Evolutionary conservation across 2,329 filamentous ascomycete genomes (phyloP).

Genomic region (Ilyonectria sp.): DNA sequence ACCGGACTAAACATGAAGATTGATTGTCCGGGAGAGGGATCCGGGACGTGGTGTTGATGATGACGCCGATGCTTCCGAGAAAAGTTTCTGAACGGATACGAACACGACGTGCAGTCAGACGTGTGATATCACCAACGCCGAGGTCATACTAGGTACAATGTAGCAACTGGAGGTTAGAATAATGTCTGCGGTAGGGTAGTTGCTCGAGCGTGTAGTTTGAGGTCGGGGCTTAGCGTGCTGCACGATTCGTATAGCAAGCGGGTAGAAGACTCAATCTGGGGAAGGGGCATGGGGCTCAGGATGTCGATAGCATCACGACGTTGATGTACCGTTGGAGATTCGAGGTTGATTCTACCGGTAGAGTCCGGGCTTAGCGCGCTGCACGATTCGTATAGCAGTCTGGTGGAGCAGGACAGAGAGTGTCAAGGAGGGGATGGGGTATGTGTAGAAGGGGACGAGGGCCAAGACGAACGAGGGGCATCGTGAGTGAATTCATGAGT

Average conservation of each 20-base stretch:
- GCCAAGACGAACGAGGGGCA: background rate
- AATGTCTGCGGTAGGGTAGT: background rate
- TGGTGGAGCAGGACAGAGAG: background rate
- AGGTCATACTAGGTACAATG: background rate
- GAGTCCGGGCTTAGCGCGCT: slow-evolving; percentile 23
- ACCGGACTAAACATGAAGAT: background rate
- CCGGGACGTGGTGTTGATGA: slow-evolving; percentile 1
- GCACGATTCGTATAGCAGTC: slow-evolving; percentile 33
- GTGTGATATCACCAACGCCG: background rate
- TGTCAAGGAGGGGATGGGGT: background rate
- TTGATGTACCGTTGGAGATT: background rate
- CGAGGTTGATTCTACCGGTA: background rate
- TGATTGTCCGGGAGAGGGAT: background rate
- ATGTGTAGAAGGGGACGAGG: slow-evolving; percentile 5
- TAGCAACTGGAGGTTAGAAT: background rate
- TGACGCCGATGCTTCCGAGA: slow-evolving; percentile 3
- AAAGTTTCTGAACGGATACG: background rate
- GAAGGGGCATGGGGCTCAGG: background rate
- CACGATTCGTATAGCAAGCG: slow-evolving; percentile 33
- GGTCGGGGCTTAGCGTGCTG: slow-evolving; percentile 25
- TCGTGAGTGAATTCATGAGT: background rate
- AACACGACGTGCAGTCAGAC: background rate
- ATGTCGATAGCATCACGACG: no score
- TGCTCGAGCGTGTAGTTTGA: background rate
- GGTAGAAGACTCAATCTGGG: slow-evolving; percentile 15